Percentiles rank a stretch among this genome's conserved stretches.
Evolutionary conservation across 768 basidiomycete genomes (phyloP).

Genomic region (Lactarius psammicola): DNA sequence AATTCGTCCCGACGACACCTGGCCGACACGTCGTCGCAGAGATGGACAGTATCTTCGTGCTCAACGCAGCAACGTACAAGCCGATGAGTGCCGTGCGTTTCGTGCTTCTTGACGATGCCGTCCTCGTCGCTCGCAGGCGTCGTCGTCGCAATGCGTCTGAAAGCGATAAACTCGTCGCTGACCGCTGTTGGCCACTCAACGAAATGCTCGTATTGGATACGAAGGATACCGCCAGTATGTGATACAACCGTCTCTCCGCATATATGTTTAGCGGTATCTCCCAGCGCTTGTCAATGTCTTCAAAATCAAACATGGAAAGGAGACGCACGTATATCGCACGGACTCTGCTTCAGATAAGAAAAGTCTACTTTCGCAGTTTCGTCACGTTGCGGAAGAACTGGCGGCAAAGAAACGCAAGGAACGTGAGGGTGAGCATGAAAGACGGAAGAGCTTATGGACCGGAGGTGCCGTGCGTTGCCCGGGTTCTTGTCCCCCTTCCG

Average conservation of each 20-base stretch:
- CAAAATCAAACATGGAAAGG: slow-evolving; percentile 91
- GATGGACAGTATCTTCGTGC: slow-evolving; percentile 73
- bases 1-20: slow-evolving; percentile 88
- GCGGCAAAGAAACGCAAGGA: slow-evolving; percentile 87
- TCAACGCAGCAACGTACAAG: slow-evolving; percentile 96
- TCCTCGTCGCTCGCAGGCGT: slow-evolving; percentile 81
- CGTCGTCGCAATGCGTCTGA: slow-evolving; percentile 58
- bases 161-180: slow-evolving; percentile 81
- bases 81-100: slow-evolving; percentile 83
- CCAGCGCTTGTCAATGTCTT: slow-evolving; percentile 90
- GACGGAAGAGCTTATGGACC: slow-evolving; percentile 74
- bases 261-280: not conserved
- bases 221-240: slow-evolving; percentile 84
- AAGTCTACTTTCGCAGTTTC: slow-evolving; percentile 76
- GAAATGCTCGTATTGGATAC: slow-evolving; percentile 96
- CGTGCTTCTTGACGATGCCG: slow-evolving; percentile 87
- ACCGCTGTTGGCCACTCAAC: slow-evolving; percentile 87
- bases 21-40: slow-evolving; percentile 91
- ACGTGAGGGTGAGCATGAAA: slow-evolving; percentile 88
- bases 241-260: not conserved
- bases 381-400: slow-evolving; percentile 91
- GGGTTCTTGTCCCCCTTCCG: slow-evolving; percentile 1
- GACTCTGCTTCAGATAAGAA: slow-evolving; percentile 84
- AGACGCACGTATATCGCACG: slow-evolving; percentile 91
- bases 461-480: slow-evolving; percentile 42